Evolutionary conservation across 345 rosid genomes (phyloP).

Genomic region (Dipteronia dyeriana): DNA sequence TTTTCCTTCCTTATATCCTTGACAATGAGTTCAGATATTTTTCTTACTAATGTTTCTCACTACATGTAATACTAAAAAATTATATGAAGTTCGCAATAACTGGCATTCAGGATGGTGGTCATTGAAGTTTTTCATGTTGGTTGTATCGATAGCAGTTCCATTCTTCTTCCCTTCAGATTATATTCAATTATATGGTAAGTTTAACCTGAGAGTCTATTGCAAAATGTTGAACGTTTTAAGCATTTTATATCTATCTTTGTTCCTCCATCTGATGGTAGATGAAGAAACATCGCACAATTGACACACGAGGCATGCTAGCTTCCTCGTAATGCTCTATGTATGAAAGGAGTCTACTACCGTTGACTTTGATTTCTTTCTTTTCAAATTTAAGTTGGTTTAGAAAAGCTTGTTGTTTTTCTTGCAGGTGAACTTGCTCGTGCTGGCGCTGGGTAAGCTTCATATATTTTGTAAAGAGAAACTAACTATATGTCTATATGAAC

Average conservation of each 20-base stretch:
- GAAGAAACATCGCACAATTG: neutral
- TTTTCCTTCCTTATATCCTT: slow-evolving; percentile 31
- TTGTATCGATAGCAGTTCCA: slow-evolving; percentile 49
- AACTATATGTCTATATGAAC: too few relatives aligned
- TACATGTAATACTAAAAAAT: slow-evolving; percentile 61
- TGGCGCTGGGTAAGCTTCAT: slow-evolving; percentile 77
- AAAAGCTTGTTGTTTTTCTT: slow-evolving; percentile 17
- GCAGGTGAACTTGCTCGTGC: slow-evolving; percentile 89
- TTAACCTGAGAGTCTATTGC: neutral
- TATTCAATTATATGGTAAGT: slow-evolving; percentile 72
- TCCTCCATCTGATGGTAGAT: neutral
- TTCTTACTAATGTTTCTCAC: slow-evolving; percentile 71
- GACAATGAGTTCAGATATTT: slow-evolving; percentile 60
- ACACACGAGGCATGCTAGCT: neutral
- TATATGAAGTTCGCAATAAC: slow-evolving; percentile 45
- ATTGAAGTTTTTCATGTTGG: slow-evolving; percentile 50
- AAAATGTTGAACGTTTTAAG: slow-evolving; percentile 8
- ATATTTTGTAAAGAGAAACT: slow-evolving; percentile 1
- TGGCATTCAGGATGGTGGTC: slow-evolving; percentile 87
- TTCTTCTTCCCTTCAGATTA: slow-evolving; percentile 63
- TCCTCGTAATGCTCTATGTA: neutral
- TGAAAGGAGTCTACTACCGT: too few relatives aligned
- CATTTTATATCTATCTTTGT: neutral
- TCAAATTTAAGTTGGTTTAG: slow-evolving; percentile 4
- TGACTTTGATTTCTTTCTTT: neutral